Base-by-base conservation (phyloP, 345 rosid genomes). In the Alliaria petiolata region DNA sequence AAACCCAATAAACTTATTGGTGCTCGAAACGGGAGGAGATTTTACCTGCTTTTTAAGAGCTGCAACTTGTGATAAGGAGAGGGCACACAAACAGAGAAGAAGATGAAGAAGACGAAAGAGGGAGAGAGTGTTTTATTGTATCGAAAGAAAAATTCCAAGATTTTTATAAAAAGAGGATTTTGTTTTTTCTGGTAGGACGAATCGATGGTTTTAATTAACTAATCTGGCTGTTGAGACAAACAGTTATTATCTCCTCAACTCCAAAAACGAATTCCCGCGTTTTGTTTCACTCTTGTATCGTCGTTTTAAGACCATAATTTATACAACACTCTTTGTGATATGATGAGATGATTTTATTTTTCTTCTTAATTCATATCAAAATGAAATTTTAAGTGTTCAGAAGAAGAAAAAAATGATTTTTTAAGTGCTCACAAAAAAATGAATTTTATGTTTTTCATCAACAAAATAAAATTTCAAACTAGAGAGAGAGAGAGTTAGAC, bases 131-230 rank as follows among this genome's bases (percentile, higher is more conserved):
- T 4, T n/a, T n/a, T n/a, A 45, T n/a, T n/a, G n/a, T n/a, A n/a
- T n/a, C n/a, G n/a, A n/a, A n/a, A n/a, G n/a, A n/a, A n/a, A n/a
- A n/a, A n/a, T n/a, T n/a, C n/a, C n/a, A n/a, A n/a, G n/a, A n/a
- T n/a, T n/a, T 51, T 9, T 19, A 15, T 20, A 22, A 11, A 62
- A 53, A 6, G 14, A 33, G 57, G 62, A 50, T 38, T 53, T 72
- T 6, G 51, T 62, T 54, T 36, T 44, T 72, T 72, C 63, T 62
- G 70, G 59, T 64, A 56, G 10, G 31, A 26, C 11, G 20, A 63
- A 63, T 54, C 25, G 31, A 9, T 38, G 43, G 77, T 67, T 67
- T 67, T 74, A n/a, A n/a, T n/a, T n/a, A 72, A 63, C 77, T 47
- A 47, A 36, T 36, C 7, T 28, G 34, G 43, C 66, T 11, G 77